Evolutionary conservation across 768 basidiomycete species (phyloP).

Genomic region (Leucocoprinus leucothites): DNA sequence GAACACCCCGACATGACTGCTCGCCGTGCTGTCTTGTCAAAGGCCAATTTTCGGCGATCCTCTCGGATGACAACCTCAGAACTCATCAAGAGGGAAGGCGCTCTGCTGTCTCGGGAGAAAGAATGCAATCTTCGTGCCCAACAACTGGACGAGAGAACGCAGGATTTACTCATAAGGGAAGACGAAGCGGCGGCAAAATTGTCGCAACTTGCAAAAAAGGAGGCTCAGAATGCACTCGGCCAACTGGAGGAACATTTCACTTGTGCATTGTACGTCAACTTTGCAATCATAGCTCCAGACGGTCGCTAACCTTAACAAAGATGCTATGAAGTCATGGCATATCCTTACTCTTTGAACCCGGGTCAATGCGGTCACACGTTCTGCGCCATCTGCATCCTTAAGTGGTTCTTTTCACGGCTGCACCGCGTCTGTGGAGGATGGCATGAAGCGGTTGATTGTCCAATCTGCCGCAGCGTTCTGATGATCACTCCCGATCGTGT

Average conservation of each 20-base stretch:
- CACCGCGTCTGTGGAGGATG: conserved; percentile 62
- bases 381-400: conserved; percentile 62
- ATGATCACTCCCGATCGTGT: conserved; percentile 47
- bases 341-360: conserved; percentile 54
- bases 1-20: conserved; percentile 1
- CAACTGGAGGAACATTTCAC: conserved; percentile 62
- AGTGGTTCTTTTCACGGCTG: conserved; percentile 67
- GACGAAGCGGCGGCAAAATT: conserved; percentile 37
- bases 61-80: conserved; percentile 37
- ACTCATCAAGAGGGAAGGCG: conserved; percentile 34
- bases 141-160: conserved; percentile 39
- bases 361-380: conserved; percentile 65
- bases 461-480: conserved; percentile 57
- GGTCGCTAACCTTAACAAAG: conserved; percentile 28
- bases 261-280: conserved; percentile 53
- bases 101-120: conserved; percentile 34
- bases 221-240: conserved; percentile 38
- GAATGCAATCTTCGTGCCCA: conserved; percentile 34
- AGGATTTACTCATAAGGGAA: conserved; percentile 36
- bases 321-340: conserved; percentile 64
- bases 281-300: conserved; percentile 6
- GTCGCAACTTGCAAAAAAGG: conserved; percentile 39
- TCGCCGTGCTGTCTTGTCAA: background rate
- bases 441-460: conserved; percentile 68
- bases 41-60: conserved; percentile 25